These are phyloP conservation scores for Trichocladium uniseriatum DNA, from an alignment of 495 filamentous ascomycete species.

Conservation along the genomic window DNA sequence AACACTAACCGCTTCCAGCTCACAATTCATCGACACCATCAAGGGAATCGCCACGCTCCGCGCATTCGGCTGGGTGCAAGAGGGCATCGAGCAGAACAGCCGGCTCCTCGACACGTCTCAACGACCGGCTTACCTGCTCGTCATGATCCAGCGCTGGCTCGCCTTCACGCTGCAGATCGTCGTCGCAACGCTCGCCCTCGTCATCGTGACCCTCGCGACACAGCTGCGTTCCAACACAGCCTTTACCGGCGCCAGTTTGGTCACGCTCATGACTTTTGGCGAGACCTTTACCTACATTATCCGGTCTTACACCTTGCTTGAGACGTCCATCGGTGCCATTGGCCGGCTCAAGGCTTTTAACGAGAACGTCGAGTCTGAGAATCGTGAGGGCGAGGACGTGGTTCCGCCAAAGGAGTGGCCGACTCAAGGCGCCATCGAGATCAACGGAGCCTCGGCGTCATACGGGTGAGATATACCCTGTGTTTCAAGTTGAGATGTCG, in stretches of 20 bases:
- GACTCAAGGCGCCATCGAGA: conserved; percentile 14
- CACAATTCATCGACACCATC: conserved; percentile 39
- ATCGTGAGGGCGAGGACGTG: conserved; percentile 14
- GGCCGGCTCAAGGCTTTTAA: conserved; percentile 36
- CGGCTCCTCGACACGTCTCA: conserved; percentile 45
- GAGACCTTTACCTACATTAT: conserved; percentile 14
- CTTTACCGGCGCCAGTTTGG: conserved; percentile 25
- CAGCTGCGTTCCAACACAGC: conserved; percentile 18
- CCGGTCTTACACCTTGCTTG: conserved; percentile 35
- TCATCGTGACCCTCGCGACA: conserved; percentile 25
- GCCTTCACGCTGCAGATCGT: conserved; percentile 39
- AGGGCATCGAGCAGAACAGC: conserved; percentile 39
- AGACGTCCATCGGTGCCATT: conserved; percentile 45
- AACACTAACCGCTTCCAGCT: conserved; percentile 11
- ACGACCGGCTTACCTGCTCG: conserved; percentile 41
- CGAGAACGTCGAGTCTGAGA: conserved; percentile 16
- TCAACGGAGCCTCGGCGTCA: conserved; percentile 17
- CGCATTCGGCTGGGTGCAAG: conserved; percentile 38
- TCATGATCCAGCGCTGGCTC: conserved; percentile 48
- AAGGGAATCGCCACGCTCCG: conserved; percentile 42
- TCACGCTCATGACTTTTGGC: conserved; percentile 22
- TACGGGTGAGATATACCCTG: conserved; percentile 23
- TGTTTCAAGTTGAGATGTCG: too few relatives aligned
- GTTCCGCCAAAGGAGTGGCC: conserved; percentile 21
- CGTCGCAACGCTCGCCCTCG: too few relatives aligned